phyloP scores from a whole-genome alignment of 139 green algal species.

The Ulvella scutata region DNA sequence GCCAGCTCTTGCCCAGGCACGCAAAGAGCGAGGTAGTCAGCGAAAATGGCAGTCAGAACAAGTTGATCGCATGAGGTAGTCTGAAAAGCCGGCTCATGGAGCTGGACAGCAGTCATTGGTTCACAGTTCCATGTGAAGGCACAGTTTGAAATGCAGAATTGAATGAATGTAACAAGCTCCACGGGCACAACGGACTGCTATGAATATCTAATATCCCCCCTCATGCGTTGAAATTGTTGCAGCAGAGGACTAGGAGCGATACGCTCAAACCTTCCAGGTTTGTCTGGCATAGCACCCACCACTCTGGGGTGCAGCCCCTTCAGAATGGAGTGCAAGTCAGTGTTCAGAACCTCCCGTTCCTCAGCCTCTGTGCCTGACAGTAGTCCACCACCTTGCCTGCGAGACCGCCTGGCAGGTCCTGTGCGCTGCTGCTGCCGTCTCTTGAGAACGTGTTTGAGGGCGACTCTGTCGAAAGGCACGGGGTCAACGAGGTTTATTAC shows the following conservation, averaged over 20 bases:
- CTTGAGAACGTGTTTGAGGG: slow-evolving; percentile 10
- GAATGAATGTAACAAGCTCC: too few species aligned
- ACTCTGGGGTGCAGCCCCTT: not conserved
- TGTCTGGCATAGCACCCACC: not conserved
- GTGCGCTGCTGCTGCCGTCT: not conserved
- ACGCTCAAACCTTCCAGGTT: not conserved
- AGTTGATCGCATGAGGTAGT: not conserved
- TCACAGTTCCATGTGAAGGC: too few species aligned
- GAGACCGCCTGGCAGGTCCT: not conserved
- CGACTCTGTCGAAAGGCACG: slow-evolving; percentile 18
- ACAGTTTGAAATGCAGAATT: too few species aligned
- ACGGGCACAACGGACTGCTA: too few species aligned
- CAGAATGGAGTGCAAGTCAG: slow-evolving; percentile 15
- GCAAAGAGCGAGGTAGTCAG: not conserved
- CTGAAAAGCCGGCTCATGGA: too few species aligned
- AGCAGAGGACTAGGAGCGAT: not conserved
- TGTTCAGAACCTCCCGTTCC: slow-evolving; percentile 11
- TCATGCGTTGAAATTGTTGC: not conserved
- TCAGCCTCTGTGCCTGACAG: slow-evolving; percentile 12
- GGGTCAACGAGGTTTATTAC: slow-evolving; percentile 20
- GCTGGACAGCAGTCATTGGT: too few species aligned
- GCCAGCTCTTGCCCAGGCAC: not conserved
- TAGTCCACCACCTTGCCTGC: slow-evolving; percentile 1
- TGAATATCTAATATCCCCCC: too few species aligned
- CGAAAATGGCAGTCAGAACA: not conserved